Conservation (phyloP, 768 basidiomycete genomes). For the Serendipita sp. region DNA sequence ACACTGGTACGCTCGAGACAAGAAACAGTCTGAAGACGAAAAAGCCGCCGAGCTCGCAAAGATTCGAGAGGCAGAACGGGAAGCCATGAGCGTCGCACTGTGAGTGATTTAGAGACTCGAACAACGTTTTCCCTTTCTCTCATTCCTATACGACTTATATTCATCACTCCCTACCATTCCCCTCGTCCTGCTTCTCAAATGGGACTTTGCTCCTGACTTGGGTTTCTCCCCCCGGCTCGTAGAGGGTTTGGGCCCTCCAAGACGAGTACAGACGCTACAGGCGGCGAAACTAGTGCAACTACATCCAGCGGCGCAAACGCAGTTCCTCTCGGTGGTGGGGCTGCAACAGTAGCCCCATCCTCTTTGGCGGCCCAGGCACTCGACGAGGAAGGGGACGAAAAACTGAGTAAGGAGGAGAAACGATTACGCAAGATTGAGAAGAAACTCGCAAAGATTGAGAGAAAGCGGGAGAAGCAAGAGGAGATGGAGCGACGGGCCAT, state of each 20-base stretch:
- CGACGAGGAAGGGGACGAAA: slow-evolving; percentile 35
- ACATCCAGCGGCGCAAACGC: slow-evolving; percentile 18
- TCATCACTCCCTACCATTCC: slow-evolving; percentile 34
- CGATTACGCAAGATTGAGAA: slow-evolving; percentile 33
- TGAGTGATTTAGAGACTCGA: too few species aligned
- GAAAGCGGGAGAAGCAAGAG: slow-evolving; percentile 2
- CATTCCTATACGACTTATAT: background rate
- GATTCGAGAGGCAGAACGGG: slow-evolving; percentile 79
- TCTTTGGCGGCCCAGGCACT: slow-evolving; percentile 22
- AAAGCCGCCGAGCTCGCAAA: slow-evolving; percentile 58
- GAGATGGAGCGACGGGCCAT: slow-evolving; percentile 21
- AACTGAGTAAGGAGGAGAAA: slow-evolving; percentile 39
- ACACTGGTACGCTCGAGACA: slow-evolving; percentile 83
- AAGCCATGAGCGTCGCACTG: slow-evolving; percentile 72
- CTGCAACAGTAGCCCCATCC: slow-evolving; percentile 17
- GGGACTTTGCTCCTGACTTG: slow-evolving; percentile 17
- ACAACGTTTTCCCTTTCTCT: slow-evolving; percentile 20
- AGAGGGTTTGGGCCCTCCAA: slow-evolving; percentile 5
- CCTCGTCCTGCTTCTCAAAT: slow-evolving; percentile 44
- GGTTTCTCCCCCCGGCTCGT: background rate
- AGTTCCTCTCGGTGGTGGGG: slow-evolving; percentile 17
- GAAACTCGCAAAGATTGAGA: slow-evolving; percentile 6
- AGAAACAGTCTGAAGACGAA: slow-evolving; percentile 27
- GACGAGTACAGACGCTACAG: slow-evolving; percentile 13
- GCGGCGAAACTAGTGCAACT: slow-evolving; percentile 13